phyloP scores from a whole-genome alignment of 192 early-diverging fungal species.

The Diversispora eburnea region DNA sequence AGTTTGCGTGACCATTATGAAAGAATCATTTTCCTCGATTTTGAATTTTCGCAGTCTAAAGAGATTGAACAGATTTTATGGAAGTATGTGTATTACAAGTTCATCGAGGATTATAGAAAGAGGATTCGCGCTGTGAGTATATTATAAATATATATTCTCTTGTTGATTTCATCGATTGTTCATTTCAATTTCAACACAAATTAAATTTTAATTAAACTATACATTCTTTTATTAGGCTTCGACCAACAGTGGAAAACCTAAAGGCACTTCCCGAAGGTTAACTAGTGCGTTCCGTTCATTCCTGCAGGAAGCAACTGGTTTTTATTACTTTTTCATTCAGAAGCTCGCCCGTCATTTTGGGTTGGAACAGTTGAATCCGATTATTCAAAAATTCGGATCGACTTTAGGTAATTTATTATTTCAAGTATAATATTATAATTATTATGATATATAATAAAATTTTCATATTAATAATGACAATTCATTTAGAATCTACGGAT shows the following conservation, averaged over 20 bases:
- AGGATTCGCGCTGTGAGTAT: slow-evolving; percentile 34
- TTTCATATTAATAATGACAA: background rate
- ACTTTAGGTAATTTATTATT: slow-evolving; percentile 31
- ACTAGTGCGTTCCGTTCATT: slow-evolving; percentile 45
- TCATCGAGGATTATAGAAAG: slow-evolving; percentile 49
- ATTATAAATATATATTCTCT: background rate
- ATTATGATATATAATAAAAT: background rate
- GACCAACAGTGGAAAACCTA: background rate
- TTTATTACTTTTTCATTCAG: slow-evolving; percentile 48
- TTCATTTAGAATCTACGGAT: slow-evolving; percentile 28
- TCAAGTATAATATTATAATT: background rate
- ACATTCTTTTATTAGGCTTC: background rate
- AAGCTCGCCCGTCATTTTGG: slow-evolving; percentile 43
- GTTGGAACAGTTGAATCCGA: slow-evolving; percentile 36
- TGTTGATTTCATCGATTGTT: too few relatives aligned
- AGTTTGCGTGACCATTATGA: slow-evolving; percentile 46
- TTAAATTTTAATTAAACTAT: background rate
- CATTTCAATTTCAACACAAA: too few relatives aligned
- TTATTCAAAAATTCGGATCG: slow-evolving; percentile 33
- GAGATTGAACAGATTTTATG: slow-evolving; percentile 46
- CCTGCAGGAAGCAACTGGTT: slow-evolving; percentile 50
- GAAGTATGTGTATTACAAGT: slow-evolving; percentile 51
- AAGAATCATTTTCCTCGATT: slow-evolving; percentile 42
- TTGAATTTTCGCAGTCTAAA: slow-evolving; percentile 44
- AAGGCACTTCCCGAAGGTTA: slow-evolving; percentile 30